Conservation (phyloP, 2,329 filamentous ascomycete species). For the Teratosphaeria epicoccoides region DNA sequence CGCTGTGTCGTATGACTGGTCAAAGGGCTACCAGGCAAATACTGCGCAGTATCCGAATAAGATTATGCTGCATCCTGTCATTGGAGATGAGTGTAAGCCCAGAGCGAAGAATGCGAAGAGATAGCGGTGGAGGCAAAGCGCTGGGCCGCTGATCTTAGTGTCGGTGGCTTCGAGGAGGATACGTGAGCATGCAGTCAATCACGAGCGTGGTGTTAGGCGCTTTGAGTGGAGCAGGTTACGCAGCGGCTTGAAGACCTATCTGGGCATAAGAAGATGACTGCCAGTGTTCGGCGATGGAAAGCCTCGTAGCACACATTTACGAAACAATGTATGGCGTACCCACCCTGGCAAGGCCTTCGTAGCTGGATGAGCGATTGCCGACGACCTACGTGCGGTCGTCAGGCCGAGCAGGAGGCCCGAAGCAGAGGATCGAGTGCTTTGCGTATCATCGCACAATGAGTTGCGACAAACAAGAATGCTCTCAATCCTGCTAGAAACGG, state of each 20-base stretch:
- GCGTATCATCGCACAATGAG: no score
- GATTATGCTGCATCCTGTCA: constrained; percentile 41
- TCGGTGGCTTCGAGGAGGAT: neutral
- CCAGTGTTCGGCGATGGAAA: no score
- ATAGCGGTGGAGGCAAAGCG: no score
- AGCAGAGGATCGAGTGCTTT: no score
- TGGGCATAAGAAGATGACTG: neutral
- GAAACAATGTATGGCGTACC: no score
- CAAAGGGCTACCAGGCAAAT: constrained; percentile 85
- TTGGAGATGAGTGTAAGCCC: constrained; percentile 41
- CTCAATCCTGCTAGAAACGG: no score
- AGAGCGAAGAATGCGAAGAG: constrained; percentile 38
- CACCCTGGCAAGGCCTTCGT: neutral
- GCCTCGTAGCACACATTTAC: no score
- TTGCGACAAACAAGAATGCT: no score
- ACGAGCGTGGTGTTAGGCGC: neutral
- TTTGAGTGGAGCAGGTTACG: neutral
- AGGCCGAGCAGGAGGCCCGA: no score
- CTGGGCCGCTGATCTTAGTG: no score
- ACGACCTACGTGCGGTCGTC: no score
- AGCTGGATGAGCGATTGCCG: no score
- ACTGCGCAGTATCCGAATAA: constrained; percentile 47
- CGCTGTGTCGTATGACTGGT: constrained; percentile 94
- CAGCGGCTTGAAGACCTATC: neutral
- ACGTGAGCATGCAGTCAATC: neutral